Evolutionary conservation across 768 basidiomycete genomes (phyloP).

Genomic region (Rhodotorula babjevae): DNA sequence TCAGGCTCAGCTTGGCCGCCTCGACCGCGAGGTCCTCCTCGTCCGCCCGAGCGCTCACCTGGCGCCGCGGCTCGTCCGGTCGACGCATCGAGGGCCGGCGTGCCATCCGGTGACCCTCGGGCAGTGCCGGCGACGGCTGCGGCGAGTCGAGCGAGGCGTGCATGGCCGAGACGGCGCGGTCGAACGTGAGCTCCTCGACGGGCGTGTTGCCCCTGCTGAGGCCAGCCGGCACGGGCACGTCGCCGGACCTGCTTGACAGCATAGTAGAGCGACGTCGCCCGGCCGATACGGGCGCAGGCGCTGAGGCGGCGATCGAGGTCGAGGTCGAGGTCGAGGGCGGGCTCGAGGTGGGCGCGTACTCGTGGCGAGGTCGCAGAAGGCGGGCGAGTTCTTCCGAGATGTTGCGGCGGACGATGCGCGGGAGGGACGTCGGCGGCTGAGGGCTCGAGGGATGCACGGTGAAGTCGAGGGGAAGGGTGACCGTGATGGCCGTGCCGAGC

Average conservation of each 20-base stretch:
- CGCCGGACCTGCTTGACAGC: neutral
- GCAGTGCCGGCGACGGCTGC: neutral
- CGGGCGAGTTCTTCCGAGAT: slow-evolving; percentile 27
- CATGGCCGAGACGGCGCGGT: neutral
- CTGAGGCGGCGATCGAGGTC: too few relatives aligned
- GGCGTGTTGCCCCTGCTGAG: neutral
- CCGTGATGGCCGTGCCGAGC: slow-evolving; percentile 7
- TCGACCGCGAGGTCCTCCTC: slow-evolving; percentile 16
- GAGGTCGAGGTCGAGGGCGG: too few relatives aligned
- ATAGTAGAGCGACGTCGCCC: neutral
- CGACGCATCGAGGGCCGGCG: too few relatives aligned
- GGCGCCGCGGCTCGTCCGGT: neutral
- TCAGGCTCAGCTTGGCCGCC: slow-evolving; percentile 15
- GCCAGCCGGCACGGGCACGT: neutral
- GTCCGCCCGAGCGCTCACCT: neutral
- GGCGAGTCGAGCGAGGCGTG: neutral
- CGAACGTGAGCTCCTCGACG: neutral
- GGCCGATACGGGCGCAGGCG: neutral
- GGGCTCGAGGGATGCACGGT: neutral
- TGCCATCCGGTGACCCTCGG: neutral
- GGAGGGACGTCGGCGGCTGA: neutral
- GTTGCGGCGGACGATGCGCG: slow-evolving; percentile 8
- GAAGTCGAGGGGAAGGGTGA: slow-evolving; percentile 29
- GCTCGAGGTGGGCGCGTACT: neutral
- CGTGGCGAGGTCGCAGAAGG: neutral